phyloP scores from a whole-genome alignment of 2,329 filamentous ascomycete species.

The Pseudogymnoascus sp. region DNA sequence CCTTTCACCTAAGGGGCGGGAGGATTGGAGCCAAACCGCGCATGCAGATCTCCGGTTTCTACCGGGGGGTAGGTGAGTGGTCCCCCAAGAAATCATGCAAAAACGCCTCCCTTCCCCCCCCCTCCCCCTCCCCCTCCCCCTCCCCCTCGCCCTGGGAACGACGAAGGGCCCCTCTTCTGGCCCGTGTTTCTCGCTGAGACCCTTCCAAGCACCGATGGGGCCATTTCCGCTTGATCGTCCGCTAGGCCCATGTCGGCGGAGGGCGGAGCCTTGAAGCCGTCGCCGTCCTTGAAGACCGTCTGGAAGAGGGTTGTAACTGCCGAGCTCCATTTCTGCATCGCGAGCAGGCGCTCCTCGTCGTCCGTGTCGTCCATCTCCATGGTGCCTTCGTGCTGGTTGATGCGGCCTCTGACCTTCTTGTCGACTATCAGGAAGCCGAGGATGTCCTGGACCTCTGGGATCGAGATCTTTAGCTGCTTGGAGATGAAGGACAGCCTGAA shows the following conservation, averaged over 20 bases:
- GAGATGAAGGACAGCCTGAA: constrained; percentile 87
- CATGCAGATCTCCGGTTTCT: not conserved
- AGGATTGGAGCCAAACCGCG: too few species aligned
- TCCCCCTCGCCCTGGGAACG: not conserved
- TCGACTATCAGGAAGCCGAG: constrained; percentile 91
- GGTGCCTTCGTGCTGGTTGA: constrained; percentile 79
- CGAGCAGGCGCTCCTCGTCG: constrained; percentile 65
- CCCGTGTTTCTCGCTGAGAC: not conserved
- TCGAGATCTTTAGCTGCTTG: constrained; percentile 74
- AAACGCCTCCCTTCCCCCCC: not conserved
- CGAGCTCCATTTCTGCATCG: constrained; percentile 63
- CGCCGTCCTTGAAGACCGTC: constrained; percentile 67
- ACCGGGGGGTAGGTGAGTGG: too few species aligned
- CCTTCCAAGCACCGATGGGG: not conserved
- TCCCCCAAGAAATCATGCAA: not conserved
- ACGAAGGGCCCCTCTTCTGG: not conserved
- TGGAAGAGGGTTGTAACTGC: constrained; percentile 62
- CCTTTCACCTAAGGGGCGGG: not conserved
- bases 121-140: not conserved
- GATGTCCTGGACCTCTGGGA: constrained; percentile 86
- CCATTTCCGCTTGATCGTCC: not conserved
- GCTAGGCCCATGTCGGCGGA: not conserved
- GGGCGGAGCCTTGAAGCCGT: constrained; percentile 48
- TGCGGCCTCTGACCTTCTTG: constrained; percentile 74
- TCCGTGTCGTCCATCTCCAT: constrained; percentile 69